Evolutionary conservation across 1,284 basidiomycete species (phyloP), one percentile per base, ranked within the genome.

Genomic region (Agroathelia rolfsii): DNA sequence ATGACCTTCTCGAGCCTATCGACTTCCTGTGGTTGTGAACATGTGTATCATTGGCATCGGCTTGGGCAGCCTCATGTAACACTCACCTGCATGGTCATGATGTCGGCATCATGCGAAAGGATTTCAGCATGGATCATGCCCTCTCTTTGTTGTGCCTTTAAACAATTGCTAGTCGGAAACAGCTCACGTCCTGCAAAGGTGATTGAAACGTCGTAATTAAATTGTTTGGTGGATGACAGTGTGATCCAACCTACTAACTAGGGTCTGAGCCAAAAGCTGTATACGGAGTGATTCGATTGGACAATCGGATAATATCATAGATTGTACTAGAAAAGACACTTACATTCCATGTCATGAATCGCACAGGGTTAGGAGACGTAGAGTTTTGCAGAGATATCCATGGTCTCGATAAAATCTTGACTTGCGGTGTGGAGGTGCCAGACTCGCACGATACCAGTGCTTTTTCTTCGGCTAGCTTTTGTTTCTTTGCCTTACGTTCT

Each of bases 141-240:
- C 43, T 77, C 73, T 40, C 89, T 65, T 50, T 83, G 73, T 14
- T 49, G 49, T 32, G 74, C 79, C 56, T 82, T 84, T 33, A 92
- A 60, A 47, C 85, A 89, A n/a, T n/a, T n/a, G 46, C 80, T 82
- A 5, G 74, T 79, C 3, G 88, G 88, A 47, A 93, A 92, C 25
- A 93, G 64, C 33, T 87, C 76, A 27, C 88, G 70, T 22, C 87
- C 87, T 90, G 45, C 7, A 23, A 35, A 30, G 26, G 8, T 33
- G 32, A 23, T 17, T 22, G n/a, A n/a, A 28, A 21, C 11, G 10
- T 29, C 34, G 37, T 12, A 29, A 15, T 18, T 16, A 14, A 18
- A 28, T 24, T 35, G 29, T 16, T 30, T 4, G 31, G 6, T 26
- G 29, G 24, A 12, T n/a, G 25, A 16, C 26, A 26, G 24, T 17